Evolutionary conservation across 23 red algal genomes (phyloP), one percentile per base, ranked within the genome.

Genomic region (Agarophyton chilense): DNA sequence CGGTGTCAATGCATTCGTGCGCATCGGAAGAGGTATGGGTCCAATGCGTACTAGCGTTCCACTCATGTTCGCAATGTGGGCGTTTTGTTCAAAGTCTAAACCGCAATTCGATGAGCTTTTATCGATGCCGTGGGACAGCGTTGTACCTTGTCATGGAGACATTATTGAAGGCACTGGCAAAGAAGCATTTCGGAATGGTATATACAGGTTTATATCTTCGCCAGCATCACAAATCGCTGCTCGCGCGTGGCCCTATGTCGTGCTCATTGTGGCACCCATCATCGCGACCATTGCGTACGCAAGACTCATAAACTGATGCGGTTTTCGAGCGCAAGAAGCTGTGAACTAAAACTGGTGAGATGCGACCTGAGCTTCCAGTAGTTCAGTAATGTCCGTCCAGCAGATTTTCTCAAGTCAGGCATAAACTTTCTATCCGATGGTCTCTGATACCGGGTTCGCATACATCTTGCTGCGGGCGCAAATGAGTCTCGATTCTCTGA

Each of bases 401-500:
- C n/a, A n/a, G n/a, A n/a, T n/a, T n/a, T n/a, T n/a, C n/a, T n/a
- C n/a, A n/a, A n/a, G n/a, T n/a, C n/a, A n/a, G n/a, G n/a, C n/a
- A n/a, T n/a, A n/a, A n/a, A n/a, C n/a, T 29, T n/a, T 52, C 39
- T 58, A 88, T 43, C 33, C n/a, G 13, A 51, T 47, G 12, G 83
- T 88, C 67, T 88, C 83, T 2, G 26, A n/a, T 43, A n/a, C 46
- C 67, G 31, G 3, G 17, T 57, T 39, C 9, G 66, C 86, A 39
- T 90, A 90, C 39, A 90, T 39, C 61, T 46, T 65, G 36, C 86
- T 90, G 11, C 86, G 51, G 28, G 72, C 32, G 13, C 41, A 47
- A 25, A 90, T 46, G 31, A 90, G 18, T 35, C 76, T 22, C 36
- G 72, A 78, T 46, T 90, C 73, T 47, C 86, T 47, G 18, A 81